Base-by-base conservation (phyloP, 768 basidiomycete genomes). In the Piloderma croceum region DNA sequence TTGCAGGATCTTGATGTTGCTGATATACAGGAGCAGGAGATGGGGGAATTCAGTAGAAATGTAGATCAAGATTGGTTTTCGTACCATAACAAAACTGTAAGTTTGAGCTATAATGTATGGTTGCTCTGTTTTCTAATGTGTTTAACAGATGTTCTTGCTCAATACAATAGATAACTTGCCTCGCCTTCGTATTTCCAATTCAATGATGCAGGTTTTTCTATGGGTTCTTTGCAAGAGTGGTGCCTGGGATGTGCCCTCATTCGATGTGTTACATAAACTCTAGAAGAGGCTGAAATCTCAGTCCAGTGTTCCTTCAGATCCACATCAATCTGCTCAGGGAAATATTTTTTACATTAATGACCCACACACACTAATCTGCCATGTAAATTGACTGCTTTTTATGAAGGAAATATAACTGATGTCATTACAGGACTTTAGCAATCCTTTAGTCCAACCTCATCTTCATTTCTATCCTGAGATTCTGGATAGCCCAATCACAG, bases 401-500 rank as follows among this genome's bases (percentile, higher is more conserved):
- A n/a, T n/a, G n/a, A n/a, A n/a, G n/a, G n/a, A n/a, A n/a, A n/a
- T n/a, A n/a, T n/a, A n/a, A n/a, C n/a, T n/a, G n/a, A n/a, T n/a
- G n/a, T n/a, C n/a, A n/a, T n/a, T n/a, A n/a, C n/a, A 65, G 59
- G 61, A 65, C 36, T 65, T 58, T 52, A 36, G 53, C 4, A 65
- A 63, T 36, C 60, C 62, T 4, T 24, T 43, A 9, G 46, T 58
- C 5, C 39, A 51, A 20, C 34, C 42, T 4, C 48, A 64, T 20
- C 52, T 65, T 10, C 49, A 45, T 7, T 44, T 49, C 5, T 63
- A 64, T 43, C 61, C 61, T 2, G 56, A 57, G 1, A 56, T 63
- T n/a, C 35, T 20, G 0, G 37, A 53, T 33, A 52, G 58, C 1
- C 34, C 54, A 2, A 46, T 64, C 3, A 60, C 57, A 1, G 62